These are phyloP conservation scores for Aureobasidium sp. DNA, from an alignment of 2,329 filamentous ascomycete species.

Conservation along the genomic window DNA sequence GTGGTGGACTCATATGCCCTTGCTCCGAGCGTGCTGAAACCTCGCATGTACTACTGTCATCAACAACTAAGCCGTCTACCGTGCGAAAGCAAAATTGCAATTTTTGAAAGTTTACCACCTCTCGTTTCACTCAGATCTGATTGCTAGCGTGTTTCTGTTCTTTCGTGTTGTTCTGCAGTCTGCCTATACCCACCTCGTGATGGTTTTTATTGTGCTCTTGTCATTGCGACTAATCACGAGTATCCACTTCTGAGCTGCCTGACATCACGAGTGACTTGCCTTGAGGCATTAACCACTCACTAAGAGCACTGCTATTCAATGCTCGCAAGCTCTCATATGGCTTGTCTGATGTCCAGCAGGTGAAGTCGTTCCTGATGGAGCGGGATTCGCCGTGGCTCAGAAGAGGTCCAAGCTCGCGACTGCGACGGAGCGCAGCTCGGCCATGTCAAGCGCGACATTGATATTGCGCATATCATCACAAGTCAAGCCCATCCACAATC, in stretches of 20 bases:
- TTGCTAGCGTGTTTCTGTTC: not conserved
- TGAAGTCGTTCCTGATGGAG: not conserved
- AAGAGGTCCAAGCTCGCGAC: conserved; percentile 3
- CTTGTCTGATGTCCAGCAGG: not conserved
- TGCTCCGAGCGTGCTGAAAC: not conserved
- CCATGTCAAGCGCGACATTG: conserved; percentile 7
- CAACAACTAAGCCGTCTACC: conserved; percentile 8
- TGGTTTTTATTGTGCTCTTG: not conserved
- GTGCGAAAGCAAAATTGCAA: conserved; percentile 14
- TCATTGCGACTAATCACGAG: not conserved
- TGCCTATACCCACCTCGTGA: not conserved
- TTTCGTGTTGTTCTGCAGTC: not conserved
- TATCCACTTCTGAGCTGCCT: not conserved
- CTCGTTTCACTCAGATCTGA: not conserved
- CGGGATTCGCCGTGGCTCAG: not conserved
- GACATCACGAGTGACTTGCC: not conserved
- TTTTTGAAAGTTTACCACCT: conserved; percentile 4
- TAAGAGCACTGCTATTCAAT: not conserved
- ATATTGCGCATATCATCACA: not conserved
- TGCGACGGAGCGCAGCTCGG: not conserved
- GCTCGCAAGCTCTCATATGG: not conserved
- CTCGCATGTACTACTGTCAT: conserved; percentile 13
- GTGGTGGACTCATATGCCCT: not conserved
- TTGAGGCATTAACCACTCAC: too few species aligned
- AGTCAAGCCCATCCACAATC: not conserved